Conservation (phyloP, 1,284 basidiomycete genomes). For the Pseudozyma thailandica region DNA sequence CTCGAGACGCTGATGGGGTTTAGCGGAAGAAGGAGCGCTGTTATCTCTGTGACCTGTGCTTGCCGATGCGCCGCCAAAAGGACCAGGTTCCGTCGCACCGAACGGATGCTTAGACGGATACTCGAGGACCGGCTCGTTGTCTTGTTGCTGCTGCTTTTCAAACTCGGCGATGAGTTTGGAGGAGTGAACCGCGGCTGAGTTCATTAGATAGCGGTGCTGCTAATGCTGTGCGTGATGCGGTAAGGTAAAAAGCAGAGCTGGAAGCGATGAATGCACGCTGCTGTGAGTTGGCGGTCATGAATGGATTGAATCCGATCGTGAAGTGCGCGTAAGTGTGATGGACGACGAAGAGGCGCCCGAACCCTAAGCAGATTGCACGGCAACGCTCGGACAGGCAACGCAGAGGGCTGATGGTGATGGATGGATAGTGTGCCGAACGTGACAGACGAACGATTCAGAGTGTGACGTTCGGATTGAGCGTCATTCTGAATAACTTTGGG, state of each 20-base stretch:
- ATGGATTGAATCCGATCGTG: background rate
- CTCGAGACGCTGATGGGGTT: background rate
- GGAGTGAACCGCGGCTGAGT: slow-evolving; percentile 38
- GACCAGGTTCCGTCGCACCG: slow-evolving; percentile 21
- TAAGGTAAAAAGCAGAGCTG: too few relatives aligned
- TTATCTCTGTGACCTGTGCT: background rate
- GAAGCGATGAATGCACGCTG: too few relatives aligned
- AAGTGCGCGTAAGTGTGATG: background rate
- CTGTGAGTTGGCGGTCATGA: background rate
- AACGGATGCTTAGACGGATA: slow-evolving; percentile 47
- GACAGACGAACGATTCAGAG: too few relatives aligned
- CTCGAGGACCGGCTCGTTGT: background rate
- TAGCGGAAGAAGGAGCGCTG: background rate
- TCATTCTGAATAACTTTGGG: background rate
- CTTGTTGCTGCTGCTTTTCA: slow-evolving; percentile 25
- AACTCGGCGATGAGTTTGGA: slow-evolving; percentile 49
- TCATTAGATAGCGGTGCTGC: slow-evolving; percentile 21
- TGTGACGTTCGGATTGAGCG: too few relatives aligned
- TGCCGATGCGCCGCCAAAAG: slow-evolving; percentile 34
- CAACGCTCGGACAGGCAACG: too few relatives aligned
- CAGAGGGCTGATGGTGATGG: too few relatives aligned
- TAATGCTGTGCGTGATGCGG: too few relatives aligned
- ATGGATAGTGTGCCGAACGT: too few relatives aligned
- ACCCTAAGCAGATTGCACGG: too few relatives aligned
- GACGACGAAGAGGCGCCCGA: too few relatives aligned